Conservation (phyloP, 768 basidiomycete species). For the Pholiota conissans region DNA sequence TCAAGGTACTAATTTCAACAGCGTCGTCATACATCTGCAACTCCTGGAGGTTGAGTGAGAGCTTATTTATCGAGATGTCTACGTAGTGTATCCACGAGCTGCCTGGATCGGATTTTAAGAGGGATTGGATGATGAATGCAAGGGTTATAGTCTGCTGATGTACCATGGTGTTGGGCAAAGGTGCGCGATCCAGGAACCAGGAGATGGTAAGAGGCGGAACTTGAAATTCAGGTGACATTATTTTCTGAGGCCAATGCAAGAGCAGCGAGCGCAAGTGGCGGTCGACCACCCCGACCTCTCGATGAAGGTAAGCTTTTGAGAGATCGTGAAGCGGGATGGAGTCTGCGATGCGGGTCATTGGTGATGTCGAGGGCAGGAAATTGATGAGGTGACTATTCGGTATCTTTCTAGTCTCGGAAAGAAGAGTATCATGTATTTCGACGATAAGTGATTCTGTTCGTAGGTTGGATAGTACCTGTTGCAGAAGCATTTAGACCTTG, state of each 20-base stretch:
- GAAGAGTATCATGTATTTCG: background rate
- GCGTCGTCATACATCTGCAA: background rate
- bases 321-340: background rate
- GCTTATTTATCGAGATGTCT: background rate
- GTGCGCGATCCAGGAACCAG: background rate
- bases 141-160: background rate
- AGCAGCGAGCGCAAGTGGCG: too few species aligned
- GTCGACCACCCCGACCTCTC: background rate
- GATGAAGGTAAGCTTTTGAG: background rate
- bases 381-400: background rate
- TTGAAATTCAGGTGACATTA: too few species aligned
- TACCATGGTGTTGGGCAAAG: background rate
- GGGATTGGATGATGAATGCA: background rate
- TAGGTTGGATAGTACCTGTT: background rate
- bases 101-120: background rate
- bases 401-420: background rate
- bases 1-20: background rate
- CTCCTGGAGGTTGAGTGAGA: background rate
- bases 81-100: background rate
- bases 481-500: background rate
- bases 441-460: background rate
- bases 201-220: background rate
- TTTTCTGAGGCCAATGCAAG: too few species aligned
- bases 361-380: background rate
- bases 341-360: background rate